Evolutionary conservation across 371 early-diverging fungal species (phyloP).

Genomic region (Circinella umbellata): DNA sequence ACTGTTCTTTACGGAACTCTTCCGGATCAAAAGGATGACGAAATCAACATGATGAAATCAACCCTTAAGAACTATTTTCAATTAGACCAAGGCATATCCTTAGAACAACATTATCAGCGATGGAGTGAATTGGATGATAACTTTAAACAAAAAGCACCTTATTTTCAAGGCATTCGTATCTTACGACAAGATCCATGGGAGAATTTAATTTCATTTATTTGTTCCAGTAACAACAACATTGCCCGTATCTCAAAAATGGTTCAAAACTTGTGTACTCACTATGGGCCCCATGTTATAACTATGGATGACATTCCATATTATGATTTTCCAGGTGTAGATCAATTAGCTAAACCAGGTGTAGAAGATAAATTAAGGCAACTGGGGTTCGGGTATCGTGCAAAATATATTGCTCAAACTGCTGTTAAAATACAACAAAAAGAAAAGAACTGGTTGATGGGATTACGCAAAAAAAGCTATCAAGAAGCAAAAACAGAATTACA

Average conservation of each 20-base stretch:
- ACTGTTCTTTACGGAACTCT: constrained; percentile 35
- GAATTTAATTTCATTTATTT: constrained; percentile 93
- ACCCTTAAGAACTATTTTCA: constrained; percentile 78
- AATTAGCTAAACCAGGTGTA: constrained; percentile 48
- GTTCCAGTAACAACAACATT: constrained; percentile 97
- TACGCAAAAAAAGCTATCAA: constrained; percentile 59
- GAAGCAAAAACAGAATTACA: constrained; percentile 69
- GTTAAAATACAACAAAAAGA: constrained; percentile 33
- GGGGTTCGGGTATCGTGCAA: constrained; percentile 97
- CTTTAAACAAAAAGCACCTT: constrained; percentile 60
- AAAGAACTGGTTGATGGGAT: constrained; percentile 63
- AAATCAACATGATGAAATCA: constrained; percentile 10
- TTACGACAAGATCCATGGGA: constrained; percentile 89
- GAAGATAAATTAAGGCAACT: constrained; percentile 69
- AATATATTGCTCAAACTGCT: constrained; percentile 80
- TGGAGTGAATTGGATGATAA: constrained; percentile 75
- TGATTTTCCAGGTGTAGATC: constrained; percentile 72
- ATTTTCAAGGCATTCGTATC: constrained; percentile 79
- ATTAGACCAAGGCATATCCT: constrained; percentile 57
- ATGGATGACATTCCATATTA: constrained; percentile 57
- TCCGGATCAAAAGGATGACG: constrained; percentile 21
- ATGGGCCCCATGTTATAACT: constrained; percentile 63
- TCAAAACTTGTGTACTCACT: constrained; percentile 67
- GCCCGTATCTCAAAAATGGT: constrained; percentile 92
- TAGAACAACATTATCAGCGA: constrained; percentile 62